Percentiles rank a stretch among this genome's conserved stretches.
Conservation (phyloP, 2,329 filamentous ascomycete species). For the Conoideocrella luteorostrata region DNA sequence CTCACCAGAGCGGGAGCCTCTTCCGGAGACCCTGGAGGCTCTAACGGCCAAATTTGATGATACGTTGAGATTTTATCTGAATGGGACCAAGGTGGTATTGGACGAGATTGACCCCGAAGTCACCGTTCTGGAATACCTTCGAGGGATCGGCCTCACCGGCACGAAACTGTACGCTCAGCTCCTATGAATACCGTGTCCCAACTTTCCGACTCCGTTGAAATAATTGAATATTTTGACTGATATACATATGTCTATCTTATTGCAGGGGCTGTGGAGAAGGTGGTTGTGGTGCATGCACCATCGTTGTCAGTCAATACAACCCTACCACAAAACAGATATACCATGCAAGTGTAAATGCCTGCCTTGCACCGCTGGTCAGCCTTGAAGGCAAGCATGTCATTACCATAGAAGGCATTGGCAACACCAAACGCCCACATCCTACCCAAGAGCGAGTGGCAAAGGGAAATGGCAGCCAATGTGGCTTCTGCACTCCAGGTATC, state of each 20-base stretch:
- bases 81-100: slow-evolving; percentile 81
- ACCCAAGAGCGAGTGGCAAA: slow-evolving; percentile 86
- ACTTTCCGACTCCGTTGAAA: not conserved
- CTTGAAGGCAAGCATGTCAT: slow-evolving; percentile 98
- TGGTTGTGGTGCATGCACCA: slow-evolving; percentile 92
- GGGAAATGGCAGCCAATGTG: slow-evolving; percentile 84
- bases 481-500: slow-evolving; percentile 95
- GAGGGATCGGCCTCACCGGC: slow-evolving; percentile 87
- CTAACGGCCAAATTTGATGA: slow-evolving; percentile 78
- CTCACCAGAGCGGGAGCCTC: slow-evolving; percentile 38
- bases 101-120: slow-evolving; percentile 86
- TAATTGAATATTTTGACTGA: not conserved
- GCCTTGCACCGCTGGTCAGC: slow-evolving; percentile 84
- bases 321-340: slow-evolving; percentile 89
- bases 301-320: slow-evolving; percentile 90
- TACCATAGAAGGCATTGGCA: slow-evolving; percentile 93
- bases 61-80: slow-evolving; percentile 86
- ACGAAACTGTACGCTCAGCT: slow-evolving; percentile 65
- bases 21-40: slow-evolving; percentile 25
- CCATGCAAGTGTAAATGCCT: slow-evolving; percentile 95
- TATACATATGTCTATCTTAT: not conserved
- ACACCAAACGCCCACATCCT: slow-evolving; percentile 79
- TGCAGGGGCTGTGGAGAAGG: slow-evolving; percentile 82
- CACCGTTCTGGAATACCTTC: slow-evolving; percentile 86
- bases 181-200: not conserved